Evolutionary conservation across 176 grass and related monocot genomes (phyloP).

Genomic region (Otatea glauca): DNA sequence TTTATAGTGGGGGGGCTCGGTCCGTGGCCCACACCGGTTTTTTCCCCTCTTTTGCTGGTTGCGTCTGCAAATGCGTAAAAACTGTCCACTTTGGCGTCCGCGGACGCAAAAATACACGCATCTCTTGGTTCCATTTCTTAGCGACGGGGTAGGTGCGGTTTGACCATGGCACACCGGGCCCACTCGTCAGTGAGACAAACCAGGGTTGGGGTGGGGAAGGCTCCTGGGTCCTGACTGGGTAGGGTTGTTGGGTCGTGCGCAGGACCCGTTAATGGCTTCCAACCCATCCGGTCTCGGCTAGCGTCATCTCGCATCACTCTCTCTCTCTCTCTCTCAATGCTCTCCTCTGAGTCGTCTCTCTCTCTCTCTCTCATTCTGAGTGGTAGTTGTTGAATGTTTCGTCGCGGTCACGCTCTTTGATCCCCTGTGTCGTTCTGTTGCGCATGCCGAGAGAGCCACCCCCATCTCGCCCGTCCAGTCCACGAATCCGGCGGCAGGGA

Average conservation of each 20-base stretch:
- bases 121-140: background rate
- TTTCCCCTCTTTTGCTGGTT: background rate
- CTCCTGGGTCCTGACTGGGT: background rate
- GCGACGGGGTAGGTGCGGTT: slow-evolving; percentile 23
- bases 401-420: slow-evolving; percentile 47
- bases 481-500: background rate
- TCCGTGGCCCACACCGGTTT: slow-evolving; percentile 6
- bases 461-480: background rate
- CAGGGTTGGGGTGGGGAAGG: background rate
- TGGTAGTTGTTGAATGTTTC: slow-evolving; percentile 16
- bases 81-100: background rate
- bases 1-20: slow-evolving; percentile 42
- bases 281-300: too few relatives aligned
- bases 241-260: slow-evolving; percentile 20
- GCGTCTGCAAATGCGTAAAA: background rate
- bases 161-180: background rate
- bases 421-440: slow-evolving; percentile 32
- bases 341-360: too few relatives aligned
- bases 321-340: too few relatives aligned
- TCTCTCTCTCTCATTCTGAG: background rate
- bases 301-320: too few relatives aligned
- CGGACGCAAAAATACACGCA: background rate
- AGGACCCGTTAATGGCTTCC: background rate
- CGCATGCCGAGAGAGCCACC: background rate
- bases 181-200: background rate